These are phyloP conservation scores for Posidonia oceanica DNA, from an alignment of 116 monocot genomes.

Conservation along the genomic window DNA sequence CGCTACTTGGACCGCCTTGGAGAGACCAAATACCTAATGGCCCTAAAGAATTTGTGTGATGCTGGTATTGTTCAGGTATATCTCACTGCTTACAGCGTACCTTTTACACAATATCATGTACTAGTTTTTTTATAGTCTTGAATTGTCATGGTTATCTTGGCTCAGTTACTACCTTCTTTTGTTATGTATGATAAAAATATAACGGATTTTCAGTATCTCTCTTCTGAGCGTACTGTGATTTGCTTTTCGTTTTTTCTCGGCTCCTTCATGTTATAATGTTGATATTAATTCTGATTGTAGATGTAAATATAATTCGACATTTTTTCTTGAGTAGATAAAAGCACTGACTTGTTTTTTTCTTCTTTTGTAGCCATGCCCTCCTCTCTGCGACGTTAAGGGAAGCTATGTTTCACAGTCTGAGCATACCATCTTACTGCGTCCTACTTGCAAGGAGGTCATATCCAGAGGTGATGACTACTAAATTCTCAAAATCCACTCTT, in stretches of 20 bases:
- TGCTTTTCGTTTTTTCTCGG: too few relatives aligned
- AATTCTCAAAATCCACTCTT: not conserved
- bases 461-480: conserved; percentile 88
- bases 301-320: too few relatives aligned
- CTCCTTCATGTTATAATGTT: too few relatives aligned
- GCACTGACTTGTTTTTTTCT: not conserved
- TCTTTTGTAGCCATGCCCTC: conserved; percentile 60
- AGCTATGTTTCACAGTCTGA: conserved; percentile 97
- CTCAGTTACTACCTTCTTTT: too few relatives aligned
- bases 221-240: too few relatives aligned
- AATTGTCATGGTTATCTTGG: too few relatives aligned
- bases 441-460: conserved; percentile 90
- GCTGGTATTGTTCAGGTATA: conserved; percentile 89
- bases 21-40: conserved; percentile 89
- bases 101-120: too few relatives aligned
- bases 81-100: not conserved
- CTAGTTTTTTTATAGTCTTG: too few relatives aligned
- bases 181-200: too few relatives aligned
- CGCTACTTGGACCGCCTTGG: conserved; percentile 88
- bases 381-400: conserved; percentile 86
- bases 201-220: too few relatives aligned
- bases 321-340: not conserved
- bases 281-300: too few relatives aligned
- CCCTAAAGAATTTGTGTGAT: conserved; percentile 84
- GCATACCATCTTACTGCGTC: conserved; percentile 90